Percentiles rank a stretch among this genome's conserved stretches.
These are phyloP conservation scores for Myrica gale DNA, from an alignment of 306 rosid genomes.

Conservation along the genomic window DNA sequence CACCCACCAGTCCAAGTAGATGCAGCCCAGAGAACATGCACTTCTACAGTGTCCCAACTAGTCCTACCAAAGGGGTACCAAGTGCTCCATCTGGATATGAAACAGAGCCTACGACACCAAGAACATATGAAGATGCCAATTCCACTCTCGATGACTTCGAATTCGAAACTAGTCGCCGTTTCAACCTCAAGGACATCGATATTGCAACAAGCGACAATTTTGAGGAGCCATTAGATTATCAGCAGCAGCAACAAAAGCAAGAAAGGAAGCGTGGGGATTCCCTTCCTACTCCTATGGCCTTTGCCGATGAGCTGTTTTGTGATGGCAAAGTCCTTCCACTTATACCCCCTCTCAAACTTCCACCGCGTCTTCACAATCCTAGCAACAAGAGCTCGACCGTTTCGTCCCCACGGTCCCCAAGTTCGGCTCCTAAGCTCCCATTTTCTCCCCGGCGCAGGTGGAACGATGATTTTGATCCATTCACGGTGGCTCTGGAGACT, in stretches of 20 bases:
- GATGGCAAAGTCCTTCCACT: conserved; percentile 71
- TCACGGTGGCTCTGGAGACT: conserved; percentile 62
- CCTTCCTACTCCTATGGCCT: conserved; percentile 54
- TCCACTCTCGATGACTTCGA: conserved; percentile 51
- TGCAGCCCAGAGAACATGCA: conserved; percentile 36
- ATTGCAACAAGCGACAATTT: conserved; percentile 17
- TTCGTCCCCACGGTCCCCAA: conserved; percentile 47
- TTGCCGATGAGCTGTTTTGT: conserved; percentile 78
- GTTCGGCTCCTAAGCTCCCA: conserved; percentile 34
- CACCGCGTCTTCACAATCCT: conserved; percentile 53
- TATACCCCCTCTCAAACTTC: conserved; percentile 71
- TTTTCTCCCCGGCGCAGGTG: conserved; percentile 40
- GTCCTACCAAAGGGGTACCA: conserved; percentile 45
- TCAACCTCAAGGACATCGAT: conserved; percentile 20
- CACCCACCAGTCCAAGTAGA: conserved; percentile 33
- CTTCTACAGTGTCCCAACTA: conserved; percentile 70
- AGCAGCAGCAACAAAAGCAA: conserved; percentile 8
- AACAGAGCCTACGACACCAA: conserved; percentile 42
- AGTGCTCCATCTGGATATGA: conserved; percentile 27
- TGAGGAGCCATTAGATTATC: background rate
- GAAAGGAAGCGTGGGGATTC: conserved; percentile 23
- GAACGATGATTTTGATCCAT: conserved; percentile 90
- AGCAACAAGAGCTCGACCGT: conserved; percentile 27
- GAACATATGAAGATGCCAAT: conserved; percentile 43
- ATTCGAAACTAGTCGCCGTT: conserved; percentile 56